Evolutionary conservation across 2,329 filamentous ascomycete species (phyloP), one percentile per base, ranked within the genome.

Genomic region (Escovopsis sp.): DNA sequence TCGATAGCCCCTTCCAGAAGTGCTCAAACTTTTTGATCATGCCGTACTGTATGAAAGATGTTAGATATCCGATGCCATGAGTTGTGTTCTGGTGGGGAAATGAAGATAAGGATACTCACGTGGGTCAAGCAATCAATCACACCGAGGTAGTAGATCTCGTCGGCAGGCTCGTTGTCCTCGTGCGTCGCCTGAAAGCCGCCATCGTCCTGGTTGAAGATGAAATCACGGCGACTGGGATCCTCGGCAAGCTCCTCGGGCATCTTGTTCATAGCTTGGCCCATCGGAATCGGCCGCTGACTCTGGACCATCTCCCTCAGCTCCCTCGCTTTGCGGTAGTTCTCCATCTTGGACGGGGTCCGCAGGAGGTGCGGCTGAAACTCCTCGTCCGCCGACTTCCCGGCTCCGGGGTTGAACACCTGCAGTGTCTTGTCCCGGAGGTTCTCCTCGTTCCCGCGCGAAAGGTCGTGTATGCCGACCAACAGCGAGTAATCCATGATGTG

Each of bases 401-500:
- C 84, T 15, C 85, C 86, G 4, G 89, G 89, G 58, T 93, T 88
- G 63, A 95, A 96, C 4, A 96, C 87, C 58, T 91, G 81, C 40
- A 98, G 66, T 1, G 88, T 95, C 67, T 93, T 94, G 64, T 73
- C 78, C 26, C 79, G 83, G 38, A 98, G 69, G 44, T 95, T 94
- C 59, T 98, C 91, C 53, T 95, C 87, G 57, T 98, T 98, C 28
- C 91, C 91, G 51, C 85, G 81, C 43, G 78, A 77, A 18, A 93
- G 62, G 58, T 98, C 91, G 58, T 98, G 91, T 40, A 96, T 91
- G 40, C 91, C 91, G 43, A 98, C 79, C 33, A 98, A 72, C 47
- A 98, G 75, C 9, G 89, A 96, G 63, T 98, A 98, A 61, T 98
- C 91, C 91, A 98, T 98, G 54, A 98, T 96, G 53, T 94, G 82